Evolutionary conservation across 2,329 filamentous ascomycete genomes (phyloP).

Genomic region (Talaromyces islandicus): DNA sequence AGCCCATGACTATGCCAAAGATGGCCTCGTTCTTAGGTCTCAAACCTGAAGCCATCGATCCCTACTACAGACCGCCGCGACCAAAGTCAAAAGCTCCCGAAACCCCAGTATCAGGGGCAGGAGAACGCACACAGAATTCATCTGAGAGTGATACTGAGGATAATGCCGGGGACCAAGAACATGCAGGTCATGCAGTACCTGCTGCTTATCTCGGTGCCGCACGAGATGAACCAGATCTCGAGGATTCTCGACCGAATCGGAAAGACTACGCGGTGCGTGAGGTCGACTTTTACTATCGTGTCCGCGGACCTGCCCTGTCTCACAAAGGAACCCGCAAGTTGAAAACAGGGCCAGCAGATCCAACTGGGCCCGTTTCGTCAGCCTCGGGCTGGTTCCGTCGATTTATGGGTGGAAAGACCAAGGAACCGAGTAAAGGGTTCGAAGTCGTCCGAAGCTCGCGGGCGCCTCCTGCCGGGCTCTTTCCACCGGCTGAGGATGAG

Average conservation of each 20-base stretch:
- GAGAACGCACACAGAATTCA: slow-evolving; percentile 38
- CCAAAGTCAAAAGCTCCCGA: slow-evolving; percentile 58
- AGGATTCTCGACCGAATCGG: slow-evolving; percentile 48
- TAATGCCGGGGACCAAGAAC: slow-evolving; percentile 21
- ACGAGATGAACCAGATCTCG: slow-evolving; percentile 51
- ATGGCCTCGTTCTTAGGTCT: slow-evolving; percentile 37
- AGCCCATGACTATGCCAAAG: slow-evolving; percentile 39
- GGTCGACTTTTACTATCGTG: slow-evolving; percentile 94
- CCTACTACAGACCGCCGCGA: slow-evolving; percentile 83
- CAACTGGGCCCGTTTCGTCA: slow-evolving; percentile 82
- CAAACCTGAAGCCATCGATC: slow-evolving; percentile 53
- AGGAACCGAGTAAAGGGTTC: slow-evolving; percentile 93
- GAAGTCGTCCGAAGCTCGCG: slow-evolving; percentile 89
- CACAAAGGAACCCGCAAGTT: slow-evolving; percentile 75
- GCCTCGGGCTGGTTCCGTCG: slow-evolving; percentile 84
- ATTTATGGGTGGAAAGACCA: slow-evolving; percentile 75
- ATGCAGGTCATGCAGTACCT: slow-evolving; percentile 44
- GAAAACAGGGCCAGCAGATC: slow-evolving; percentile 90
- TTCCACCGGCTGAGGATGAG: slow-evolving; percentile 44
- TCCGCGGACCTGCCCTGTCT: slow-evolving; percentile 80
- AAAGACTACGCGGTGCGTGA: slow-evolving; percentile 91
- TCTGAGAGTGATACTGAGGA: slow-evolving; percentile 16
- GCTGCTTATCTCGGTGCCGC: slow-evolving; percentile 50
- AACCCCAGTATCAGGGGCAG: neutral
- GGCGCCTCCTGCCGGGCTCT: slow-evolving; percentile 69